Conservation (phyloP, 2,329 filamentous ascomycete species). For the Pseudovirgaria hyperparasitica region DNA sequence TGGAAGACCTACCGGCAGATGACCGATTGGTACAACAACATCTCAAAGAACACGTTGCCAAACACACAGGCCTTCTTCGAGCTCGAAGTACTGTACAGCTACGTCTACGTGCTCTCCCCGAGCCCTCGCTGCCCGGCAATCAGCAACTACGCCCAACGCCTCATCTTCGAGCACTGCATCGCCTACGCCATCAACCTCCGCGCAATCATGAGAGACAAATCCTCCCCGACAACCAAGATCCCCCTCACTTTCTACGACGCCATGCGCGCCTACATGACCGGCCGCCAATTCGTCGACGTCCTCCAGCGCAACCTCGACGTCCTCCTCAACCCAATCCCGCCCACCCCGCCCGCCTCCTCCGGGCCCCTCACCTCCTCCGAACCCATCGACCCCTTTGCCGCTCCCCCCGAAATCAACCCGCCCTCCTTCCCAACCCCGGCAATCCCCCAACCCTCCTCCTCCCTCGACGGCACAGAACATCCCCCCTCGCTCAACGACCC, state of each 20-base stretch:
- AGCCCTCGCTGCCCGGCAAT: conserved; percentile 61
- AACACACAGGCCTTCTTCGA: conserved; percentile 68
- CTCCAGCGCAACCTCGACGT: conserved; percentile 40
- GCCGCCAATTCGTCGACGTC: conserved; percentile 43
- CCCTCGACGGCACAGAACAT: conserved; percentile 16
- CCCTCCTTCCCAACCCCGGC: conserved; percentile 21
- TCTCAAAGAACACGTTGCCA: conserved; percentile 52
- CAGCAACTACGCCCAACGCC: conserved; percentile 60
- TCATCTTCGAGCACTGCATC: conserved; percentile 79
- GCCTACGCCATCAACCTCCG: conserved; percentile 69
- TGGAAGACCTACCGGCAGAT: conserved; percentile 67
- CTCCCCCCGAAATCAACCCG: conserved; percentile 13
- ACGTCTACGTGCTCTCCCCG: conserved; percentile 77
- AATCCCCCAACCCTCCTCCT: conserved; percentile 13
- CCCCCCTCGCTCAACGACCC: conserved; percentile 23
- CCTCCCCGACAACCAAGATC: conserved; percentile 42
- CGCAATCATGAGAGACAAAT: conserved; percentile 44
- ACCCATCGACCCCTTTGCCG: conserved; percentile 21
- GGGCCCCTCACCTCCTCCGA: conserved; percentile 15
- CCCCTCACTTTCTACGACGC: conserved; percentile 83
- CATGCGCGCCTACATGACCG: conserved; percentile 64
- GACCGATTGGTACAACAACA: conserved; percentile 68
- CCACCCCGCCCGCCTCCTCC: conserved; percentile 24
- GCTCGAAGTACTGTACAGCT: conserved; percentile 81
- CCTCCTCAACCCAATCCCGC: conserved; percentile 28